Percentiles rank a stretch among this genome's conserved stretches.
Evolutionary conservation across 805 yeast species (phyloP).

Genomic region (Hyphopichia homilentoma): DNA sequence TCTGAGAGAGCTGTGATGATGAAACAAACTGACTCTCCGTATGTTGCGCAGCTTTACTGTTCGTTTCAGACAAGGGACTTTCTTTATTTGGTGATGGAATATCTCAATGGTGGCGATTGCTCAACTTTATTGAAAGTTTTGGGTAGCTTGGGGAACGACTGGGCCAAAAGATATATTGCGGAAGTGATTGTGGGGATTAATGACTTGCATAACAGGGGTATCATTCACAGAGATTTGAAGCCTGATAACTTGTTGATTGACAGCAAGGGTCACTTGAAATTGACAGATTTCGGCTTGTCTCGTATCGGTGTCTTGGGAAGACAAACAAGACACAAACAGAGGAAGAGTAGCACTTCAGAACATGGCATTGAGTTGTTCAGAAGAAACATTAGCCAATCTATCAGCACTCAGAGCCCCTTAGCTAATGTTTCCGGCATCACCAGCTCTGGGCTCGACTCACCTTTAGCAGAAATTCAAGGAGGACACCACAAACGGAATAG

Average conservation of each 20-base stretch:
- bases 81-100: constrained; percentile 93
- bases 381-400: constrained; percentile 16
- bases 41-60: constrained; percentile 83
- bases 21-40: constrained; percentile 91
- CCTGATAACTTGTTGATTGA: constrained; percentile 93
- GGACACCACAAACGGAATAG: constrained; percentile 29
- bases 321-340: constrained; percentile 45
- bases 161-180: constrained; percentile 84
- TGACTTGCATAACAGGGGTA: constrained; percentile 83
- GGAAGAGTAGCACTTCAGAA: constrained; percentile 41
- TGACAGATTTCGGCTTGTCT: constrained; percentile 94
- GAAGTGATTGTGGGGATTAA: constrained; percentile 89
- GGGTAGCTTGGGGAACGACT: constrained; percentile 79
- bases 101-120: constrained; percentile 92
- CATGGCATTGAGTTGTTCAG: constrained; percentile 40
- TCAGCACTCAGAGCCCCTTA: constrained; percentile 16
- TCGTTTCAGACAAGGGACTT: constrained; percentile 88
- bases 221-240: constrained; percentile 91
- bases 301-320: constrained; percentile 85
- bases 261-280: constrained; percentile 78
- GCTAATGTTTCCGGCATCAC: constrained; percentile 13
- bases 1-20: constrained; percentile 98
- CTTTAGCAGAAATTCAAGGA: constrained; percentile 14
- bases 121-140: constrained; percentile 79
- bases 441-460: constrained; percentile 16